Evolutionary conservation across 177 flowering plant species (phyloP), one percentile per base, ranked within the genome.

Genomic region (Vitis hybrid): DNA sequence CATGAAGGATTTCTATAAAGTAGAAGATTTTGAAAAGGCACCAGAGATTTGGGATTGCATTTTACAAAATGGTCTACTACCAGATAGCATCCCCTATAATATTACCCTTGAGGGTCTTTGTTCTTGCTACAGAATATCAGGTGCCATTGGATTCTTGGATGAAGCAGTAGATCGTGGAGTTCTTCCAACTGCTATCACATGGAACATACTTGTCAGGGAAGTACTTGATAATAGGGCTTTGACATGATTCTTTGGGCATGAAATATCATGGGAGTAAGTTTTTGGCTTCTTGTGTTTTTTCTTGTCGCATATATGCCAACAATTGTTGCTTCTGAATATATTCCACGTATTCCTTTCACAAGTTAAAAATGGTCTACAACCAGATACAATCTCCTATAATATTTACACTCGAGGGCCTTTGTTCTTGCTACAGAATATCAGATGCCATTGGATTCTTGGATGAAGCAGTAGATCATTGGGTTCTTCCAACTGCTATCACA

Each of bases 321-420:
- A 40, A 40, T 40, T 40, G 46, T 40, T 40, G 46, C 6, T 40
- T 40, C 8, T 40, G 46, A 40, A 40, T 40, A 7, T 40, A 40
- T 40, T 40, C 46, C 46, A 40, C 46, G 0, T 40, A 40, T 40
- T 0, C 46, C 46, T 40, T 6, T 40, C 46, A 40, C 30, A 27
- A 27, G 0, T 27, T 27, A 66, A 77, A 71, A 30, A 78, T 62
- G 92, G 94, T 57, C 75, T 89, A 15, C 74, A 68, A 71, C 94
- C 91, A 5, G 97, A 91, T 86, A 85, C 93, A 11, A 71, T 93
- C 60, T 90, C 99, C 11, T 94, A 91, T 69, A 94, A 93, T 74
- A 89, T 91, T 27, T 57, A 76, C 83, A 67, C 75, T 94, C 12
- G 82, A 90, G 71, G 99, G 98, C 21, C 88, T 93, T 70, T 93